Base-by-base conservation (phyloP, 1,139 yeast genomes). In the Suhomyces bribrorum region DNA sequence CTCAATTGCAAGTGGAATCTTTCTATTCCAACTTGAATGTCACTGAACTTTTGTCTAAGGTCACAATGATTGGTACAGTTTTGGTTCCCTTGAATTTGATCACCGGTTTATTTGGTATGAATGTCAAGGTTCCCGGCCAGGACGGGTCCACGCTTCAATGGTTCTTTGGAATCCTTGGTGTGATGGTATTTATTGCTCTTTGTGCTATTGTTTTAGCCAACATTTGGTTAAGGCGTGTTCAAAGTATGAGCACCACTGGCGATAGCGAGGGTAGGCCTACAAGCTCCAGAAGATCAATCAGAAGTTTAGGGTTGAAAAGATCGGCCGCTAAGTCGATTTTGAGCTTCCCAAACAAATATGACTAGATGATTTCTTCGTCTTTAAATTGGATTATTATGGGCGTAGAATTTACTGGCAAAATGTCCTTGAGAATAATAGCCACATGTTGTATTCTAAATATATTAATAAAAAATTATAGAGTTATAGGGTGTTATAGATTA, bases 21-120 rank as follows among this genome's bases (percentile, higher is more conserved):
- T 88, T 90, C 57, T 77, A 86, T 53, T 79, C 95, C 28, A 89
- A 86, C 59, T 84, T 87, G 56, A 79, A 82, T 51, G 88, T 87
- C 27, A 88, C 96, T 1, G 85, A 81, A 52, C 85, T 90, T 76
- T 73, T 92, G 45, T 87, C 96, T 22, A 86, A 86, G 57, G 95
- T 90, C 14, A 90, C 97, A 0, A 61, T 92, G 41, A 70, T 92
- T 35, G 97, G 97, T 75, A 90, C 97, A 0, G 75, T 90, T 53
- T 70, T 92, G 32, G 85, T 92, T 48, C 97, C 97, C 7, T 75
- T 90, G 73, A 92, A 90, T 59, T 69, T 92, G 47, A 76, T 92
- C 26, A 89, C 97, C 1, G 97, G 97, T 59, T 61, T 90, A 46
- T 92, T 90, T 63, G 97, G 98, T 53, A 92, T 92, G 98, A 92